Evolutionary conservation across 768 basidiomycete species (phyloP).

Genomic region (Psilocybe cubensis): DNA sequence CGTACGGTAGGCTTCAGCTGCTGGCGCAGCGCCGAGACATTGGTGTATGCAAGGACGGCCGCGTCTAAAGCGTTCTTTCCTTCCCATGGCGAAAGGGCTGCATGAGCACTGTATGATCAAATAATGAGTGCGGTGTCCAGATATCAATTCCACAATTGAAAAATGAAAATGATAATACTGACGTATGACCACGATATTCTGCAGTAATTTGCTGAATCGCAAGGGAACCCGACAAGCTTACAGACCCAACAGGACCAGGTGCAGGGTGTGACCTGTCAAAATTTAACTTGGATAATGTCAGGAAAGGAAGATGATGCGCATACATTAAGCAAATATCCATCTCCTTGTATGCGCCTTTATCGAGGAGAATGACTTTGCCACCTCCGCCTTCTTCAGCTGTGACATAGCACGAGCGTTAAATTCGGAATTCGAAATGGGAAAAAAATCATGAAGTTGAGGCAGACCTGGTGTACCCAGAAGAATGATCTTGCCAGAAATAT

Average conservation of each 20-base stretch:
- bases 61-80: constrained; percentile 85
- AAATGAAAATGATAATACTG: constrained; percentile 11
- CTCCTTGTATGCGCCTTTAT: constrained; percentile 71
- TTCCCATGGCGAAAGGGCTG: constrained; percentile 85
- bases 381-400: constrained; percentile 76
- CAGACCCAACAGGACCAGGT: constrained; percentile 71
- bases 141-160: not conserved
- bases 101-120: constrained; percentile 56
- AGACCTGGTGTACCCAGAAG: constrained; percentile 80
- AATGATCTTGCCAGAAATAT: constrained; percentile 70
- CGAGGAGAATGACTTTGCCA: constrained; percentile 71
- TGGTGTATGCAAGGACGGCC: constrained; percentile 81
- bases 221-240: constrained; percentile 65
- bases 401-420: not conserved
- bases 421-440: no score
- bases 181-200: constrained; percentile 80
- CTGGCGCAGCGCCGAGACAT: constrained; percentile 79
- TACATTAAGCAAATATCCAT: constrained; percentile 84
- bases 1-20: constrained; percentile 79
- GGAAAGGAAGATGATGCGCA: constrained; percentile 12
- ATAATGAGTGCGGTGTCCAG: not conserved
- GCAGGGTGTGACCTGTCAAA: constrained; percentile 80
- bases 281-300: not conserved
- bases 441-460: no score
- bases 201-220: constrained; percentile 62